Conservation (phyloP, 2,329 filamentous ascomycete species). For the Onygenales sp. region DNA sequence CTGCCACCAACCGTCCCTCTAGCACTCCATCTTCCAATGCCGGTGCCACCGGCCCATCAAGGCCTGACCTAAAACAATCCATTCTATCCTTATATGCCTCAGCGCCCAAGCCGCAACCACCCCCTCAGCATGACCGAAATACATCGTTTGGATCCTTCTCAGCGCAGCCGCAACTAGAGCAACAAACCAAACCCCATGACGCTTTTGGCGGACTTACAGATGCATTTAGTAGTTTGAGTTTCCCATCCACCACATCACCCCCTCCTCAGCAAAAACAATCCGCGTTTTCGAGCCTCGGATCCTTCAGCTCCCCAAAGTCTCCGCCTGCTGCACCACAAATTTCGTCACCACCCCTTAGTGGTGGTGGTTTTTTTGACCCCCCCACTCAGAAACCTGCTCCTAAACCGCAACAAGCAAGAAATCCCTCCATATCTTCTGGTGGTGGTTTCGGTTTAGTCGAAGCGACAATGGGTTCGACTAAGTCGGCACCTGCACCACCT, state of each 20-base stretch:
- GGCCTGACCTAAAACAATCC: constrained; percentile 92
- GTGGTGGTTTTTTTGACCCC: constrained; percentile 75
- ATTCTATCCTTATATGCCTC: constrained; percentile 92
- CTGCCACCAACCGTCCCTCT: constrained; percentile 64
- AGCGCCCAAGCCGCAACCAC: constrained; percentile 53
- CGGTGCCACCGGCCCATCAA: constrained; percentile 52
- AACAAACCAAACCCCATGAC: constrained; percentile 29
- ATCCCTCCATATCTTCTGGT: constrained; percentile 46
- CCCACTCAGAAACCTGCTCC: constrained; percentile 50
- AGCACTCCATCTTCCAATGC: constrained; percentile 61
- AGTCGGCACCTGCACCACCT: constrained; percentile 35
- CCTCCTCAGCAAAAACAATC: constrained; percentile 21
- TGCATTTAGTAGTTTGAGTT: constrained; percentile 65
- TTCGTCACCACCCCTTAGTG: constrained; percentile 46
- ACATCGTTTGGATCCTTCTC: constrained; percentile 62
- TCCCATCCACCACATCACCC: constrained; percentile 43
- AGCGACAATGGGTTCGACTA: constrained; percentile 19
- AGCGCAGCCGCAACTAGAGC: constrained; percentile 32
- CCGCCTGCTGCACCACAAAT: constrained; percentile 36
- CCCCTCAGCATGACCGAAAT: constrained; percentile 46
- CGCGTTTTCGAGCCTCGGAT: constrained; percentile 11
- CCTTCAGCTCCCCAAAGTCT: constrained; percentile 30
- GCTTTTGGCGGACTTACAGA: constrained; percentile 62
- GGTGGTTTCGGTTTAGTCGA: constrained; percentile 24
- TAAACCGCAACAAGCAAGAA: constrained; percentile 31